phyloP scores from a whole-genome alignment of 2,329 filamentous ascomycete genomes.

The Nothophaeocryptopus gaeumannii region DNA sequence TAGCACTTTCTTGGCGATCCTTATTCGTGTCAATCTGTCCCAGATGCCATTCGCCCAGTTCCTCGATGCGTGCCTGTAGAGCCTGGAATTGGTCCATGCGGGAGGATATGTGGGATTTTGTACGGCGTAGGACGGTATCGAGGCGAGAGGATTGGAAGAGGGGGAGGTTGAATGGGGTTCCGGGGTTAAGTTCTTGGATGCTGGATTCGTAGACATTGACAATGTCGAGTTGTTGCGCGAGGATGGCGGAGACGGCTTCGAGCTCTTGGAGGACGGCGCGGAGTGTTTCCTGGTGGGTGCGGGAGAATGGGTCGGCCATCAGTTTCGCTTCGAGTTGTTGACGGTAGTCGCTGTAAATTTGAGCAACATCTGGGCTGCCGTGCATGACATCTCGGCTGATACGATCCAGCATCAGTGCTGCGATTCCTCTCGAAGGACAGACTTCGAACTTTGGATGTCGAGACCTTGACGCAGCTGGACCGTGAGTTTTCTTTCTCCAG shows the following conservation, averaged over 20 bases:
- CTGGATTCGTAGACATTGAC: constrained; percentile 8
- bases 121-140: constrained; percentile 7
- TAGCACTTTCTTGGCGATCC: constrained; percentile 14
- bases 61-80: constrained; percentile 7
- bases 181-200: constrained; percentile 9
- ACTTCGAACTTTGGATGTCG: constrained; percentile 12
- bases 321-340: constrained; percentile 13
- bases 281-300: constrained; percentile 12
- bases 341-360: constrained; percentile 12
- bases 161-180: background rate
- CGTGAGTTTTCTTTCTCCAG: constrained; percentile 5
- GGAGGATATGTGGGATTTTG: constrained; percentile 7
- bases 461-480: constrained; percentile 2
- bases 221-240: constrained; percentile 9
- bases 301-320: constrained; percentile 8
- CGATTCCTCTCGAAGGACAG: constrained; percentile 13
- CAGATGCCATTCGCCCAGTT: constrained; percentile 14
- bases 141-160: constrained; percentile 4
- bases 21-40: constrained; percentile 15
- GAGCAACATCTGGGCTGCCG: constrained; percentile 7
- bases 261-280: constrained; percentile 12
- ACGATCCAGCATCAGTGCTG: constrained; percentile 11
- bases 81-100: constrained; percentile 12
- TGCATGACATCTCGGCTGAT: constrained; percentile 11
- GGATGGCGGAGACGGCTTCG: constrained; percentile 8